phyloP scores from a whole-genome alignment of 305 asterid genomes.

The Plantago lanceolata region DNA sequence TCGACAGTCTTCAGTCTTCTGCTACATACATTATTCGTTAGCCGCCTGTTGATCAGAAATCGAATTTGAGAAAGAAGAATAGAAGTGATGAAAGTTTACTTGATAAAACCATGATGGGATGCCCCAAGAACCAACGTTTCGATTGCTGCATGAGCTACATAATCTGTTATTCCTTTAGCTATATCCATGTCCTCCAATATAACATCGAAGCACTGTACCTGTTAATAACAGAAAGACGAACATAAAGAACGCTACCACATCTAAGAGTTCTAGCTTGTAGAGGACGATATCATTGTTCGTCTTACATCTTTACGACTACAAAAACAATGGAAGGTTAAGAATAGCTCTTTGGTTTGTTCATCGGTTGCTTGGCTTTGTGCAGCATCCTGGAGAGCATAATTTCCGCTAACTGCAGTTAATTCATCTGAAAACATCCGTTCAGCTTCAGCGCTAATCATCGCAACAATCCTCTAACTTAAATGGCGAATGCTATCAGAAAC shows the following conservation, averaged over 20 bases:
- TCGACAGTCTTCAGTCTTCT: conserved; percentile 15
- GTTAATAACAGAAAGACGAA: conserved; percentile 2
- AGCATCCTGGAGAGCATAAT: conserved; percentile 29
- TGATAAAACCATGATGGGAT: conserved; percentile 72
- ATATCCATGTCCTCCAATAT: conserved; percentile 59
- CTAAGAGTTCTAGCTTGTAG: not conserved
- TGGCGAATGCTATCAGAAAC: too few relatives aligned
- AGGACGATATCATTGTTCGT: not conserved
- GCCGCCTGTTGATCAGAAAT: not conserved
- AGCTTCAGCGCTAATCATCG: not conserved
- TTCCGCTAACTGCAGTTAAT: conserved; percentile 38
- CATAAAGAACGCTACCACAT: not conserved
- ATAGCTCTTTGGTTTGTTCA: conserved; percentile 46
- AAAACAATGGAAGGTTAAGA: conserved; percentile 76
- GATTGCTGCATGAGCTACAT: conserved; percentile 59
- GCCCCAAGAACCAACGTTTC: conserved; percentile 79
- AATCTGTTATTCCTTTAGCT: conserved; percentile 65
- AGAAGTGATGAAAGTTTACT: conserved; percentile 34
- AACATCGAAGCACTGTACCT: conserved; percentile 68
- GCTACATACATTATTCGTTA: not conserved
- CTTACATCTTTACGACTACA: conserved; percentile 83
- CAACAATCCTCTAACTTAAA: too few relatives aligned
- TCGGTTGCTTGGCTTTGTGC: conserved; percentile 37
- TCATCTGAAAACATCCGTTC: not conserved
- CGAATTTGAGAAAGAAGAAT: not conserved